Evolutionary conservation across 176 grass and related monocot species (phyloP), one percentile per base, ranked within the genome.

Genomic region (Rhynchospora tenuis): DNA sequence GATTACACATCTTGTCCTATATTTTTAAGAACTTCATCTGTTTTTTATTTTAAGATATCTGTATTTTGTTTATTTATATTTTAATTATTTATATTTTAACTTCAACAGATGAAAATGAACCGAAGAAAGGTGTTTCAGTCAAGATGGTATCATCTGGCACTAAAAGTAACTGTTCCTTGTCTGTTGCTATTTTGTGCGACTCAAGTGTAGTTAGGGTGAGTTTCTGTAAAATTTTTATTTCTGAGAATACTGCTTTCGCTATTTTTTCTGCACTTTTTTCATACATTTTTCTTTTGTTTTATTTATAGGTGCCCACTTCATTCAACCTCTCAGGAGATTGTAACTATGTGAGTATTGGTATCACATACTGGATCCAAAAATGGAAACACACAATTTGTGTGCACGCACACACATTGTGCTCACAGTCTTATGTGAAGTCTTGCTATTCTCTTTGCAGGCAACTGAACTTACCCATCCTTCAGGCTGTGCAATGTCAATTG

Each of bases 381-480:
- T 67, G 42, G 61, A 85, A 44, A 29, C 31, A n/a, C 78, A 14
- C 13, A 85, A 59, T 89, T 81, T 62, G 31, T 5, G 45, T 31
- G 63, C 43, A 64, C 17, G 33, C 27, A 46, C 59, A 29, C 33
- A 63, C 12, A 81, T 61, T 72, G 3, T 26, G 66, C 82, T 83
- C 78, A 87, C 29, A 83, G 10, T 79, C 52, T 68, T 55, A 82
- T 16, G 46, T 92, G 12, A 51, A 56, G 23, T 87, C 62, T 71
- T 60, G 56, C 28, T 14, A 12, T 84, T 89, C 16, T 68, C 69
- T 24, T 68, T 84, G 66, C 87, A 98, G 92, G 82, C 84, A 86
- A 90, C 86, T 46, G 56, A 72, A 87, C 64, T 98, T 70, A 91
- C 86, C 77, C 93, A 98, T 85, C 93, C 93, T 87, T 95, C 91